Evolutionary conservation across 1,284 basidiomycete species (phyloP).

Genomic region (Heterobasidion parviporum): DNA sequence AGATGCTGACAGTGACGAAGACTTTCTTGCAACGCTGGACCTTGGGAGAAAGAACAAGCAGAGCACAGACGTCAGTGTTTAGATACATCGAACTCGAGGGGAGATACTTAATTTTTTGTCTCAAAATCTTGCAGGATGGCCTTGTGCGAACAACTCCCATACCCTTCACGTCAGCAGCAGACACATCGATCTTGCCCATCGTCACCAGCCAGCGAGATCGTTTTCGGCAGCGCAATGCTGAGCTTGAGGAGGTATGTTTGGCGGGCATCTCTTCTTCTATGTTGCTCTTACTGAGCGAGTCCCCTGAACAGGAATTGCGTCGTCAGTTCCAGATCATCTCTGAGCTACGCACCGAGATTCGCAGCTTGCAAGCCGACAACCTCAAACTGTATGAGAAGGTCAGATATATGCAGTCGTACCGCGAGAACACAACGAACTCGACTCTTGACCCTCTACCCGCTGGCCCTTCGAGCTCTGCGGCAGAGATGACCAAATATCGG

Average conservation of each 20-base stretch:
- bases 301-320: constrained; percentile 68
- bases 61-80: constrained; percentile 7
- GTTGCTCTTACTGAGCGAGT: not conserved
- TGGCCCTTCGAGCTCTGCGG: constrained; percentile 31
- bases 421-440: constrained; percentile 56
- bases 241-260: constrained; percentile 82
- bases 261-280: constrained; percentile 1
- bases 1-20: constrained; percentile 13
- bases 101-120: not conserved
- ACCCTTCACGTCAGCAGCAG: constrained; percentile 66
- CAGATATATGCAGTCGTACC: constrained; percentile 91
- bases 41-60: constrained; percentile 50
- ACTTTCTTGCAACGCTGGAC: constrained; percentile 64
- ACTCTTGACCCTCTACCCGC: constrained; percentile 64
- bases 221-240: constrained; percentile 91
- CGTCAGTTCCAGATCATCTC: constrained; percentile 92
- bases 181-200: constrained; percentile 90
- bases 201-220: constrained; percentile 95
- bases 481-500: constrained; percentile 85
- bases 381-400: constrained; percentile 96
- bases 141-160: constrained; percentile 49
- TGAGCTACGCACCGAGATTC: constrained; percentile 82
- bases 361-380: constrained; percentile 85
- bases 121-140: constrained; percentile 26
- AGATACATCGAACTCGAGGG: not conserved